Base-by-base conservation (phyloP, 2,329 filamentous ascomycete genomes). In the Pseudocercospora ulei region DNA sequence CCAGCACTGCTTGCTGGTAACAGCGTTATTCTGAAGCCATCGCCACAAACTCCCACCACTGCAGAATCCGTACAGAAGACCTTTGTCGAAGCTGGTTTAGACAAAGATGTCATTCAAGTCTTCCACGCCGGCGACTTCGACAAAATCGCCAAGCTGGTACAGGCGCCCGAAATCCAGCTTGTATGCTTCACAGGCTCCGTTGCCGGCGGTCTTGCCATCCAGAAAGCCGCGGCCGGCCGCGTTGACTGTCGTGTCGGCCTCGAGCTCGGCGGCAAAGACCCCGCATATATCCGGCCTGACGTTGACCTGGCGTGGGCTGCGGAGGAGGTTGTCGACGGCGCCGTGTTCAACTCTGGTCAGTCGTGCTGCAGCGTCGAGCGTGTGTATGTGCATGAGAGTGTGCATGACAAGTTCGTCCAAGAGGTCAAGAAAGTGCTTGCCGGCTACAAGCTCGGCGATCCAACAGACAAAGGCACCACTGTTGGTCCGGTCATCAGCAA, bases 281-380 rank as follows among this genome's bases (percentile, higher is more conserved):
- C 88, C 3, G 88, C 88, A 14, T 96, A 95, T 56, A 72, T 96
- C 38, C 72, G 88, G 44, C 69, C 68, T 4, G 88, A 96, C 55
- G 85, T 94, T 1, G 86, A 96, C 58, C 64, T 93, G 31, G 76
- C 76, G 31, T 95, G 87, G 88, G 87, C 81, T 0, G 88, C 88
- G 0, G 86, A 82, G 51, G 86, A 95, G 64, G 90, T 96, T 54
- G 85, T 96, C 8, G 88, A 96, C 53, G 88, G 88, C 12, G 80
- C 86, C n/a, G 70, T 96, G 41, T 96, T 96, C 71, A 96, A 96
- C 67, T 94, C 87, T 35, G 88, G 88, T n/a, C 88, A 96, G 68
- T 93, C 85, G 60, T 96, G 88, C 69, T 96, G 88, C 64, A 82
- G 85, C 14, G 71, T 96, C 38, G 88, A 96, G 66, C 73, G 88